phyloP scores from a whole-genome alignment of 2,329 filamentous ascomycete species.

The Phoma sp. region DNA sequence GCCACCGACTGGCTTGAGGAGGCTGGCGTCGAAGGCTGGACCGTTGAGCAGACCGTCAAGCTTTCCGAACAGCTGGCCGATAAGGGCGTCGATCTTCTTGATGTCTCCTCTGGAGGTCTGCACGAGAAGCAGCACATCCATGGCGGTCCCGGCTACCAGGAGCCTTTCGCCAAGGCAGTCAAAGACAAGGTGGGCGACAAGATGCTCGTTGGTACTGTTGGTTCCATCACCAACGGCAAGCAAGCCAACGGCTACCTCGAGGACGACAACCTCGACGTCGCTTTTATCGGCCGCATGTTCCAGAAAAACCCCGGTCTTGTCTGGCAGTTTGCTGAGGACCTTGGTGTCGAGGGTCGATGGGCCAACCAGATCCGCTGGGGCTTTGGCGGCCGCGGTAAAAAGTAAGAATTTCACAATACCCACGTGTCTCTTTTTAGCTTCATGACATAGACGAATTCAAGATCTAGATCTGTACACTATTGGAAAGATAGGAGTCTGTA shows the following conservation, averaged over 20 bases:
- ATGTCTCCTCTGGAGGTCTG: slow-evolving; percentile 80
- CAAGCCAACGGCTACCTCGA: slow-evolving; percentile 59
- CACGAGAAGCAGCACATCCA: slow-evolving; percentile 66
- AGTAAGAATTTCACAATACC: slow-evolving; percentile 28
- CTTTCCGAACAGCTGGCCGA: slow-evolving; percentile 72
- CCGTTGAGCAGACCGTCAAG: slow-evolving; percentile 65
- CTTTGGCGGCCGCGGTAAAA: slow-evolving; percentile 57
- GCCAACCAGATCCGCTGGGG: slow-evolving; percentile 74
- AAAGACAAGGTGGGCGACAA: slow-evolving; percentile 75
- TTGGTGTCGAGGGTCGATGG: slow-evolving; percentile 74
- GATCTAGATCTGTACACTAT: background rate
- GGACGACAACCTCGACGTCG: slow-evolving; percentile 65
- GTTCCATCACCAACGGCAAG: slow-evolving; percentile 72
- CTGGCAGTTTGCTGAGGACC: slow-evolving; percentile 72
- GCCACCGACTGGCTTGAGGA: slow-evolving; percentile 78
- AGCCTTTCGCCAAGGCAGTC: slow-evolving; percentile 72
- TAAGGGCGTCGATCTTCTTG: slow-evolving; percentile 80
- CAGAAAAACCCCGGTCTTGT: slow-evolving; percentile 83
- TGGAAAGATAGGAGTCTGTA: background rate
- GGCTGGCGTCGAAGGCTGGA: slow-evolving; percentile 69
- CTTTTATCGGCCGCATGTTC: slow-evolving; percentile 76
- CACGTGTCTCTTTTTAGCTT: background rate
- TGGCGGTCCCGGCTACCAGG: slow-evolving; percentile 72
- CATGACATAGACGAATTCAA: background rate
- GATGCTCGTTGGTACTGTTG: slow-evolving; percentile 76